These are phyloP conservation scores for Aspergillus niger DNA, from an alignment of 2,329 filamentous ascomycete species.

Conservation along the genomic window DNA sequence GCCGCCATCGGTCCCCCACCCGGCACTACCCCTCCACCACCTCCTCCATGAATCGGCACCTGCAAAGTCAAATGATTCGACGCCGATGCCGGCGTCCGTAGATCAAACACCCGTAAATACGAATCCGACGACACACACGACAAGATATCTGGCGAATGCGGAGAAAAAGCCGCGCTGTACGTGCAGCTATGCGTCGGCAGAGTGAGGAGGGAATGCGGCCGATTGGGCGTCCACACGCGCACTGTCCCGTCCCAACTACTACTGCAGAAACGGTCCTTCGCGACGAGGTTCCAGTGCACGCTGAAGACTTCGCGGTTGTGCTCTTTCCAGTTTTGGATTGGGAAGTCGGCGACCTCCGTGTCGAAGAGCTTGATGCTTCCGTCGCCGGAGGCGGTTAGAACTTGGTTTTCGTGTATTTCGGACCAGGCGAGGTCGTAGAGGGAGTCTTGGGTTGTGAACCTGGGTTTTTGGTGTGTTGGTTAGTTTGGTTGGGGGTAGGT, in stretches of 20 bases:
- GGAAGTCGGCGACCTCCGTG: constrained; percentile 76
- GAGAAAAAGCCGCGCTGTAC: constrained; percentile 88
- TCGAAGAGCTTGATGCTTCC: constrained; percentile 95
- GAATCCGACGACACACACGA: constrained; percentile 89
- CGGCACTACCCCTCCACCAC: constrained; percentile 51
- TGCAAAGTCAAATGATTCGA: constrained; percentile 83
- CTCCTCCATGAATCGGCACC: constrained; percentile 77
- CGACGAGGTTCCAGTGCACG: constrained; percentile 86
- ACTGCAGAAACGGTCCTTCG: constrained; percentile 87
- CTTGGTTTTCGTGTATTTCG: constrained; percentile 93
- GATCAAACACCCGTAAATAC: constrained; percentile 85
- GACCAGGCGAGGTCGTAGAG: constrained; percentile 96
- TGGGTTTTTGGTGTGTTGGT: constrained; percentile 37
- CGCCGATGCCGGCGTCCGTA: constrained; percentile 80
- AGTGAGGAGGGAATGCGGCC: constrained; percentile 73
- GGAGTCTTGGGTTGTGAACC: constrained; percentile 95
- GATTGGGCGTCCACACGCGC: constrained; percentile 89
- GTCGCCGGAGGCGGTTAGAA: constrained; percentile 86
- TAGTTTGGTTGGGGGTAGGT: not conserved
- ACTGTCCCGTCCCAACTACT: constrained; percentile 96
- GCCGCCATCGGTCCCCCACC: constrained; percentile 43
- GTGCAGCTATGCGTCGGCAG: constrained; percentile 91
- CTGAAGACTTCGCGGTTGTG: constrained; percentile 92
- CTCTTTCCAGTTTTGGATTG: constrained; percentile 88
- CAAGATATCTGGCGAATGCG: constrained; percentile 80